These are phyloP conservation scores for Solanum neorickii DNA, from an alignment of 257 asterid species.

Conservation along the genomic window DNA sequence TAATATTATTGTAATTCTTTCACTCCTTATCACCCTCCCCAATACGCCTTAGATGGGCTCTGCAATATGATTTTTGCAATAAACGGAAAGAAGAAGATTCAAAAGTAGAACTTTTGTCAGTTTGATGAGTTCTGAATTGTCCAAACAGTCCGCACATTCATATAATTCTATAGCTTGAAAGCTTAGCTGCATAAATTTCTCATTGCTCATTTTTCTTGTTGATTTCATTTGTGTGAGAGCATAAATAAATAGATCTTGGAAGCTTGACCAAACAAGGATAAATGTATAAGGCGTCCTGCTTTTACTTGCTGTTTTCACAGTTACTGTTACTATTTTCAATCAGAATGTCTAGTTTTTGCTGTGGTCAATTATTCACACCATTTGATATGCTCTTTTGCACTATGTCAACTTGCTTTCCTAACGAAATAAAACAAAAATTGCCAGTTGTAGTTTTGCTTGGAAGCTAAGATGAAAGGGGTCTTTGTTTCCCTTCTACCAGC, in stretches of 20 bases:
- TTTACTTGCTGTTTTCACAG: background rate
- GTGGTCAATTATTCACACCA: background rate
- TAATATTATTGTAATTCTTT: background rate
- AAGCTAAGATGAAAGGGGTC: conserved; percentile 5
- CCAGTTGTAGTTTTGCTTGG: conserved; percentile 1
- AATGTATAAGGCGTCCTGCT: background rate
- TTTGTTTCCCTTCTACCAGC: background rate
- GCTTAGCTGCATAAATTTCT: background rate
- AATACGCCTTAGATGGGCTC: background rate
- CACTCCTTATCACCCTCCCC: background rate
- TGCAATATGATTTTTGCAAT: background rate
- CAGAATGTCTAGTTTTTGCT: background rate
- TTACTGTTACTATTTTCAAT: background rate
- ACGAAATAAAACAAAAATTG: background rate
- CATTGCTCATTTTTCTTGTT: background rate
- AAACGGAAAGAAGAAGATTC: background rate
- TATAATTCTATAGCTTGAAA: background rate
- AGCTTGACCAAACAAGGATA: background rate
- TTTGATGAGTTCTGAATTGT: background rate
- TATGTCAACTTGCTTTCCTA: background rate
- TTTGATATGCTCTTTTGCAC: background rate
- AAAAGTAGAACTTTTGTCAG: background rate
- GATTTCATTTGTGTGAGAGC: background rate
- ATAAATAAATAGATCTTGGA: background rate
- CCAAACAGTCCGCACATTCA: background rate